Evolutionary conservation across 805 yeast species (phyloP), one percentile per base, ranked within the genome.

Genomic region (Clavispora phyllophila): DNA sequence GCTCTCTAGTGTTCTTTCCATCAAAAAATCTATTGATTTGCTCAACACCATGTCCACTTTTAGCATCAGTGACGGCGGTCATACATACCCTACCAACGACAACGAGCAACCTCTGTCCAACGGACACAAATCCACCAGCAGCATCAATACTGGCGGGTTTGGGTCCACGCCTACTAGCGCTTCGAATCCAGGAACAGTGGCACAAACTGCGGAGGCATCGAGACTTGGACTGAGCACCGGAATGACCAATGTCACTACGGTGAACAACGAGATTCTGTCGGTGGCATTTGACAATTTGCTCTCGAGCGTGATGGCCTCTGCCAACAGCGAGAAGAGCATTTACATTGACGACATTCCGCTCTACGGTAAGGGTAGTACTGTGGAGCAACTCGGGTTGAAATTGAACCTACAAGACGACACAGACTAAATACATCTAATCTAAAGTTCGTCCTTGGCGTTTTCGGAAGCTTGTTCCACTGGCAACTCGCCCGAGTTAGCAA

Each of bases 401-500:
- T 48, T 63, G 15, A 65, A 63, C 39, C 32, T 53, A n/a, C 36
- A 49, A 26, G 56, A 52, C 20, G 57, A 52, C 23, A 33, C 36
- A 8, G 25, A 33, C 25, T 33, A 13, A 20, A 35, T 14, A 14
- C 15, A 23, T 7, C 33, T 22, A 10, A 34, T 18, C 44, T 44
- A 63, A 41, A 64, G 63, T 53, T 64, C 68, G 46, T 63, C 69
- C 45, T 56, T 54, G 26, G 33, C 46, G 35, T 29, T 29, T 15
- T 29, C 33, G 6, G 33, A 17, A 13, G 20, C 33, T 7, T n/a
- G n/a, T n/a, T 17, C 42, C 25, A 63, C 63, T 32, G 57, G 72
- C 46, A 84, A 46, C 56, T 84, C 87, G 47, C 98, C 98, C 50
- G 86, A 70, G 47, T 78, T 79, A 39, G 72, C 75, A 54, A 90